Base-by-base conservation (phyloP, 352 stramenopile genomes). In the Phytophthora cactorum region DNA sequence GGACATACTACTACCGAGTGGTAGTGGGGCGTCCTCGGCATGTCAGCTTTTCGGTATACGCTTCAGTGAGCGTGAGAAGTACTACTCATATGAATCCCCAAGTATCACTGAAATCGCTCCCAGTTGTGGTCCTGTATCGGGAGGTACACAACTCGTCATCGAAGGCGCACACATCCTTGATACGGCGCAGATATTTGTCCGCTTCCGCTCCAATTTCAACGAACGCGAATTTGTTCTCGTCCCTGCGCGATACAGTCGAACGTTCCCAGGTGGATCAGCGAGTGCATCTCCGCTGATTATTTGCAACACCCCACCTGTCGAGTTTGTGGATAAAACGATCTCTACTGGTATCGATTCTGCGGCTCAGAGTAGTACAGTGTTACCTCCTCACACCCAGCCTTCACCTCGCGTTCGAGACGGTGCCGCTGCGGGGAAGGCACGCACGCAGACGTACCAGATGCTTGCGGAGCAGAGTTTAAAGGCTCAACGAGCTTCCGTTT, bases 171-270 rank as follows among this genome's bases (percentile, higher is more conserved):
- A 89, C 41, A 70, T 92, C n/a, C 31, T 92, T 2, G 81, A 92
- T 45, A 92, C 84, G 0, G 84, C 82, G 0, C 84, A 92, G 46
- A 87, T 92, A 27, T 92, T 92, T 45, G 84, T 90, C n/a, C 79
- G 84, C 6, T 91, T 92, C 32, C 77, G 84, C 14, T 89, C 79
- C 5, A 82, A 52, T 41, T 43, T 75, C 0, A 90, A 90, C 32
- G 84, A 90, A 50, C 82, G 81, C 0, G 82, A 92, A 44, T 89
- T 78, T 51, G 68, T 89, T 3, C 60, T 92, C 11, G 73, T 91
- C 9, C 84, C 84, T 2, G 82, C 65, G 6, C 68, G 52, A 11
- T 91, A 86, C 59, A 90, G 81, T 63, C 75, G 78, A 1, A 72
- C 65, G 1, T 92, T 88, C 64, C 82, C 84, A 0, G 79, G 87